phyloP scores from a whole-genome alignment of 2,329 filamentous ascomycete species.

The Phoma herbarum region DNA sequence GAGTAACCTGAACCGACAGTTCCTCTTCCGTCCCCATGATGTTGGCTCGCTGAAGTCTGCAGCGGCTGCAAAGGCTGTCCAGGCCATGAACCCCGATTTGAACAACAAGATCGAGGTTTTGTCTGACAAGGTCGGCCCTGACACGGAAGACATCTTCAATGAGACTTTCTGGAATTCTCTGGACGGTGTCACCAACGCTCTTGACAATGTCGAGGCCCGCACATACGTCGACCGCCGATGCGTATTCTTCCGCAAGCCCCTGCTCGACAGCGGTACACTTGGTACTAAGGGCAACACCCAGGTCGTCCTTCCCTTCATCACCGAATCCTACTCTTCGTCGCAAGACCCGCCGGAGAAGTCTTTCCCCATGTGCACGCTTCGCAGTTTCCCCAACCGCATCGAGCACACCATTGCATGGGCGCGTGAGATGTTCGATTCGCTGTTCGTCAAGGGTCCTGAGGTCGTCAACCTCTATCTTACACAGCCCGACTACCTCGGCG shows the following conservation, averaged over 20 bases:
- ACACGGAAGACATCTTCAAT: constrained; percentile 94
- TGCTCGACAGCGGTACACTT: constrained; percentile 96
- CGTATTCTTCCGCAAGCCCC: constrained; percentile 96
- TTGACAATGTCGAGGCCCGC: constrained; percentile 96
- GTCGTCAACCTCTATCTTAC: constrained; percentile 93
- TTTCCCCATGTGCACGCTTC: constrained; percentile 97
- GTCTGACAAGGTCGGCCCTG: constrained; percentile 87
- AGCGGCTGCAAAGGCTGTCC: constrained; percentile 86
- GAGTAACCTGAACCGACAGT: constrained; percentile 97
- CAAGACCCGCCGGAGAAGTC: constrained; percentile 98
- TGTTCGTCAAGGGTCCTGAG: constrained; percentile 92
- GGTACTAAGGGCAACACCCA: constrained; percentile 99
- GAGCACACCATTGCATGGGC: constrained; percentile 99
- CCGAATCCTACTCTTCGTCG: constrained; percentile 96
- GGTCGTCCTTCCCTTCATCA: constrained; percentile 87
- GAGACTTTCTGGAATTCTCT: constrained; percentile 88
- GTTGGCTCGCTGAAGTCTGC: constrained; percentile 98
- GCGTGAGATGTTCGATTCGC: constrained; percentile 92
- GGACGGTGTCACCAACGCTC: constrained; percentile 93
- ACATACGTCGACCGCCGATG: constrained; percentile 96
- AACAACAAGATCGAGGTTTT: constrained; percentile 83
- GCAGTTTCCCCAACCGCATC: constrained; percentile 97
- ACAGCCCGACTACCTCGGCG: constrained; percentile 88
- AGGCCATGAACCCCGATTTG: constrained; percentile 94
- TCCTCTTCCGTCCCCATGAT: constrained; percentile 91